These are phyloP conservation scores for Oenanthe sinensis DNA, from an alignment of 129 eudicot species.

Conservation along the genomic window DNA sequence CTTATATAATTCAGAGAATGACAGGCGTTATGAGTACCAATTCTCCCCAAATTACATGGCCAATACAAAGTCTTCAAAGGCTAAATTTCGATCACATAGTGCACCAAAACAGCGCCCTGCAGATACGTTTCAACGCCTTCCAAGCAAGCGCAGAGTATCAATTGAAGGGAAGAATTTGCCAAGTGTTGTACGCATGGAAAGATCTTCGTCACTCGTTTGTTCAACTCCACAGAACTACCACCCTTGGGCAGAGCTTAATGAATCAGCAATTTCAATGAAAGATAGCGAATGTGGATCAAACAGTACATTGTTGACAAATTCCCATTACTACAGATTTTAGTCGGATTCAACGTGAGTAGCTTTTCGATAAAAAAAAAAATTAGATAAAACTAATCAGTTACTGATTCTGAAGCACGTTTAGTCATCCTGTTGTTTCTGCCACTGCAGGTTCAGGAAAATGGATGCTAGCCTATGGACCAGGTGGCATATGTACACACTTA, in stretches of 20 bases:
- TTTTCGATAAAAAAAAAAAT: conserved; percentile 48
- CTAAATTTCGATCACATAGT: conserved; percentile 81
- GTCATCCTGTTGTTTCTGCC: not conserved
- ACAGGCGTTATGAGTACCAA: conserved; percentile 39
- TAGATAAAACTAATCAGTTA: not conserved
- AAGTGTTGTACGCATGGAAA: conserved; percentile 63
- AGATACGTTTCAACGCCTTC: conserved; percentile 41
- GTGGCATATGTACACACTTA: not conserved
- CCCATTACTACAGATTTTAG: conserved; percentile 62
- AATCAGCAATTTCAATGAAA: conserved; percentile 53
- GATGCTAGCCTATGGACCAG: conserved; percentile 4
- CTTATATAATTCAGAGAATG: conserved; percentile 39
- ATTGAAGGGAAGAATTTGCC: conserved; percentile 79
- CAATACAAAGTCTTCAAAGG: conserved; percentile 76
- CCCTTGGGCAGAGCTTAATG: conserved; percentile 79
- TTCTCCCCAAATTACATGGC: conserved; percentile 81
- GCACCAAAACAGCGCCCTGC: conserved; percentile 79
- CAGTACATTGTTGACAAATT: conserved; percentile 48
- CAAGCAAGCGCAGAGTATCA: conserved; percentile 49
- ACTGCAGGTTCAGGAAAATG: conserved; percentile 24
- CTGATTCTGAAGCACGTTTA: not conserved
- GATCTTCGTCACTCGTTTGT: conserved; percentile 68
- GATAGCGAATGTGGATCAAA: conserved; percentile 91
- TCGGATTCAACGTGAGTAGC: conserved; percentile 54
- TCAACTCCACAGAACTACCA: conserved; percentile 59